Percentiles rank a stretch among this genome's conserved stretches.
Conservation (phyloP, 495 filamentous ascomycete species). For the Parachaetomium inaequale region DNA sequence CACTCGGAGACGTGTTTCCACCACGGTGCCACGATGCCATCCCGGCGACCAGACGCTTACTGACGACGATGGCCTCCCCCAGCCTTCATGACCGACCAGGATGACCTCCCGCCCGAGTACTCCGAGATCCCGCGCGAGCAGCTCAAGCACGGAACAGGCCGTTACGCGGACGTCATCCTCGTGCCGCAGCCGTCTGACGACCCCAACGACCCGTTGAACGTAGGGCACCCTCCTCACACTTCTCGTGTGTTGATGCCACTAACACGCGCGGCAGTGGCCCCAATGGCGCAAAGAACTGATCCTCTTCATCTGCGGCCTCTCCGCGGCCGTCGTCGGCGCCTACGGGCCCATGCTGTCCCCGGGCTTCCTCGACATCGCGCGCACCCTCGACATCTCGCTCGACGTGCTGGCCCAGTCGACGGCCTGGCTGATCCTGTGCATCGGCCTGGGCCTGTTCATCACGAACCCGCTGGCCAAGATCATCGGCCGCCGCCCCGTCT, state of each 20-base stretch:
- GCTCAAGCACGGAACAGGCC: conserved; percentile 50
- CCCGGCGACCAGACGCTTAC: background rate
- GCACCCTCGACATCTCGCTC: conserved; percentile 35
- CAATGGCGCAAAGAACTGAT: conserved; percentile 42
- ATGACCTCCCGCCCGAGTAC: conserved; percentile 45
- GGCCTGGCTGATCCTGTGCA: conserved; percentile 36
- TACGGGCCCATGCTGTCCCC: conserved; percentile 56
- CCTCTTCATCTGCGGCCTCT: conserved; percentile 51
- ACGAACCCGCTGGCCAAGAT: conserved; percentile 63
- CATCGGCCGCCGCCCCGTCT: conserved; percentile 61
- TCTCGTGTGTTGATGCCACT: background rate
- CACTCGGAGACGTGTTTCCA: too few relatives aligned
- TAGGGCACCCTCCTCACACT: conserved; percentile 23
- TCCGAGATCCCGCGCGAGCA: conserved; percentile 37
- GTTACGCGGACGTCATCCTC: conserved; percentile 46
- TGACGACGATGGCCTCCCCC: conserved; percentile 4
- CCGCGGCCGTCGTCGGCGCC: conserved; percentile 52
- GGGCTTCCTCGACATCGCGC: conserved; percentile 42
- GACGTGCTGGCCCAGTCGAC: conserved; percentile 36
- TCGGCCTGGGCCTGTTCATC: conserved; percentile 47
- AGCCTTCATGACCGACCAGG: conserved; percentile 47
- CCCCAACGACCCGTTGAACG: conserved; percentile 55
- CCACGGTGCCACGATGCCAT: background rate
- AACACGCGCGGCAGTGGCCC: conserved; percentile 21
- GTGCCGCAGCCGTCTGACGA: conserved; percentile 53